Conservation (phyloP, 257 asterid species). For the Galeopsis tetrahit region DNA sequence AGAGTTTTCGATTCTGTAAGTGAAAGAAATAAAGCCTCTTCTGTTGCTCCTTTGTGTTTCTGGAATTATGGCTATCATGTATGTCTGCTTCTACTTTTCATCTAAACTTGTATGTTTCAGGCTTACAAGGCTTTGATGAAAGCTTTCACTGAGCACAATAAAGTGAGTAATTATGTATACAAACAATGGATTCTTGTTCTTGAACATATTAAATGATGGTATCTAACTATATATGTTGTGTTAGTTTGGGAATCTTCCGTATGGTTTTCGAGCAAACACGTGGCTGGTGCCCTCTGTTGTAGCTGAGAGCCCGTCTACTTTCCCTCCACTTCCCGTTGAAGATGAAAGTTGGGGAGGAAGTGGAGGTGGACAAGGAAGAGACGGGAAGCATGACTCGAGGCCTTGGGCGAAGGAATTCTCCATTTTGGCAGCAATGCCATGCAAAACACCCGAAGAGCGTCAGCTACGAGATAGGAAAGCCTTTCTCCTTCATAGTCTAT, state of each 20-base stretch:
- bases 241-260: conserved; percentile 88
- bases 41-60: background rate
- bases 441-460: conserved; percentile 78
- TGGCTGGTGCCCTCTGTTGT: conserved; percentile 73
- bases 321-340: conserved; percentile 71
- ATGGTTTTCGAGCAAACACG: conserved; percentile 81
- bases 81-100: conserved; percentile 12
- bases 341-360: conserved; percentile 87
- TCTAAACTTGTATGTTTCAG: conserved; percentile 41
- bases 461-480: conserved; percentile 76
- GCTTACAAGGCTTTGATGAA: conserved; percentile 76
- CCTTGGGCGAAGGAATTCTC: conserved; percentile 75
- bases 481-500: conserved; percentile 72
- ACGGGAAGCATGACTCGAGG: conserved; percentile 52
- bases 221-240: conserved; percentile 24
- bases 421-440: conserved; percentile 74
- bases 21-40: background rate
- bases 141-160: conserved; percentile 82
- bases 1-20: conserved; percentile 75
- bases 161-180: conserved; percentile 52
- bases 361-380: conserved; percentile 83
- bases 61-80: conserved; percentile 14
- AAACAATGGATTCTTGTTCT: background rate
- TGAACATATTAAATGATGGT: conserved; percentile 17
- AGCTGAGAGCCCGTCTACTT: conserved; percentile 59